Percentiles rank a stretch among this genome's conserved stretches.
These are phyloP conservation scores for Aureobasidium musti DNA, from an alignment of 2,329 filamentous ascomycete species.

Conservation along the genomic window DNA sequence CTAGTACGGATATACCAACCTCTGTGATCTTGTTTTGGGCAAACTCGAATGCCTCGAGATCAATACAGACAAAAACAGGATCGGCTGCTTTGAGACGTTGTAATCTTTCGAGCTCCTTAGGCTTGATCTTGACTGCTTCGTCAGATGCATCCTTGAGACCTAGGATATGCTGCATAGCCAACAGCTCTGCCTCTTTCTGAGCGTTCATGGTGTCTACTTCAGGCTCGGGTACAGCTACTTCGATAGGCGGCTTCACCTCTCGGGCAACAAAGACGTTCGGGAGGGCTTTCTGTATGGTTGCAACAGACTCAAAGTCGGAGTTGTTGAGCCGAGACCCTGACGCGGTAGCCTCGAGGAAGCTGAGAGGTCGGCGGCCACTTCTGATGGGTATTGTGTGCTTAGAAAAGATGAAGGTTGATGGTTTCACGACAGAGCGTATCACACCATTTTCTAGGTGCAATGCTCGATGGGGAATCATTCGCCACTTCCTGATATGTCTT, in stretches of 20 bases:
- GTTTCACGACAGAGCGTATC: background rate
- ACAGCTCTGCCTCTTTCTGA: background rate
- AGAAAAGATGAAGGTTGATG: background rate
- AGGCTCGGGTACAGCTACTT: too few relatives aligned
- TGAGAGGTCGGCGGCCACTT: background rate
- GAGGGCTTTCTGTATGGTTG: background rate
- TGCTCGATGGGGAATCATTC: slow-evolving; percentile 9
- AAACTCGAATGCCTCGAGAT: slow-evolving; percentile 38
- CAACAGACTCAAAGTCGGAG: background rate
- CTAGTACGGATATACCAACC: slow-evolving; percentile 37
- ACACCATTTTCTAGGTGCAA: slow-evolving; percentile 17
- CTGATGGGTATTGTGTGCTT: background rate
- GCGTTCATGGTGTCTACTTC: slow-evolving; percentile 7
- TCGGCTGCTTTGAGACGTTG: slow-evolving; percentile 29
- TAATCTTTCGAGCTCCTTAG: slow-evolving; percentile 3
- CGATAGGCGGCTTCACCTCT: background rate
- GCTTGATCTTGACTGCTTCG: background rate
- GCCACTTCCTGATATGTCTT: background rate
- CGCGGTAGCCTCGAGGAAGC: background rate
- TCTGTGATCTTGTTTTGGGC: slow-evolving; percentile 37
- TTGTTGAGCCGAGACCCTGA: background rate
- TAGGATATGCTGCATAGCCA: slow-evolving; percentile 17
- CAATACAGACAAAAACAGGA: slow-evolving; percentile 37
- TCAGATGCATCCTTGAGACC: slow-evolving; percentile 18
- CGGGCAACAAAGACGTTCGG: too few relatives aligned